Percentiles rank a stretch among this genome's conserved stretches.
Conservation (phyloP, 768 basidiomycete genomes). For the Russula sp. region DNA sequence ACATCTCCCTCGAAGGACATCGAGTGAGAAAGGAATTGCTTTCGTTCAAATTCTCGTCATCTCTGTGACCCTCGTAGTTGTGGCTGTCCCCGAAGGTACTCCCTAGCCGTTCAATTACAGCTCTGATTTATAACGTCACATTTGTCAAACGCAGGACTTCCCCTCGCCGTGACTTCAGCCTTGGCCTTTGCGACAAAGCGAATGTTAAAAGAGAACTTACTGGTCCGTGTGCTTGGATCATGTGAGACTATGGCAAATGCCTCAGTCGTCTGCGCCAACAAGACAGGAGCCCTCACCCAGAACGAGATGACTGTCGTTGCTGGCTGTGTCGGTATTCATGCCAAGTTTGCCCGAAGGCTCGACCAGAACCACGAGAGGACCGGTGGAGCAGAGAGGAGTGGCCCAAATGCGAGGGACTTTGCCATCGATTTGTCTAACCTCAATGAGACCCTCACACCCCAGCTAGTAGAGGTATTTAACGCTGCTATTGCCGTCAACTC, state of each 20-base stretch:
- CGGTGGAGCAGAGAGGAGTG: constrained; percentile 55
- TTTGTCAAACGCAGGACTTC: constrained; percentile 53
- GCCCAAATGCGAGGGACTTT: constrained; percentile 56
- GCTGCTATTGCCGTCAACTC: constrained; percentile 87
- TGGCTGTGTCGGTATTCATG: constrained; percentile 88
- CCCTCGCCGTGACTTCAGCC: constrained; percentile 92
- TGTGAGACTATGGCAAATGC: constrained; percentile 99
- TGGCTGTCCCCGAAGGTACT: constrained; percentile 78
- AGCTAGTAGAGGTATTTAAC: constrained; percentile 66
- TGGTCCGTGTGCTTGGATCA: constrained; percentile 92
- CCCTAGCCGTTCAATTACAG: constrained; percentile 6
- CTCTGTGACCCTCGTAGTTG: constrained; percentile 84
- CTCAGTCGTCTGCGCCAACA: constrained; percentile 92
- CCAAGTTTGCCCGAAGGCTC: constrained; percentile 83
- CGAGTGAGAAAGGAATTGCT: constrained; percentile 79
- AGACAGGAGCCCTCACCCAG: constrained; percentile 94
- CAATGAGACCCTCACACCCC: constrained; percentile 53
- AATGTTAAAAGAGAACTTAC: constrained; percentile 93
- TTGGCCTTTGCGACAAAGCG: constrained; percentile 96
- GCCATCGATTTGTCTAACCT: constrained; percentile 76
- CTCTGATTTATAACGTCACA: constrained; percentile 5
- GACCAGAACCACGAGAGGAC: constrained; percentile 64
- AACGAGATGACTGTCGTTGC: constrained; percentile 96
- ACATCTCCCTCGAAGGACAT: constrained; percentile 38
- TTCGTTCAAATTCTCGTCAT: constrained; percentile 95